phyloP scores from a whole-genome alignment of 169 alveolate genomes.

The Toxoplasma gondii region DNA sequence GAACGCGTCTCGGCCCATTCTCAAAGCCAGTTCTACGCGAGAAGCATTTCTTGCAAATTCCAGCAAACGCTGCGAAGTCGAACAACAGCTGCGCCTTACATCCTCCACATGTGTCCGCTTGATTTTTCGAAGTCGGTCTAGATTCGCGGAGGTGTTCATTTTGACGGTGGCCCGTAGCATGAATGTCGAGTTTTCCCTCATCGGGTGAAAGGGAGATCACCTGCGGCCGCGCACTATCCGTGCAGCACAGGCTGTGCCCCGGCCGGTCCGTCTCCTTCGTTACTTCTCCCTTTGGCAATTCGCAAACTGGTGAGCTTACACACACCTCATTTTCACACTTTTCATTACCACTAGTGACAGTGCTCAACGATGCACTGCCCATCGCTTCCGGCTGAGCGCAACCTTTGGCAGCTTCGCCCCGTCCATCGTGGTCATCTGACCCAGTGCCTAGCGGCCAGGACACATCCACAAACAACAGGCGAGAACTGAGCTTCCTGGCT shows the following conservation, averaged over 20 bases:
- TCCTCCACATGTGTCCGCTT: not conserved
- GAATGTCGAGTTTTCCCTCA: not conserved
- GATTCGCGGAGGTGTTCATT: not conserved
- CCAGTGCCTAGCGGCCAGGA: not conserved
- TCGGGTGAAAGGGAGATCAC: not conserved
- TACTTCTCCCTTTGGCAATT: too few relatives aligned
- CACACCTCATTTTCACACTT: too few relatives aligned
- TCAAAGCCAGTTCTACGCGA: not conserved
- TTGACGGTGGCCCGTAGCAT: not conserved
- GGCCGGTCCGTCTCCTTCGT: not conserved
- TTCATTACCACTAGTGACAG: too few relatives aligned
- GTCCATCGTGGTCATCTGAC: too few relatives aligned
- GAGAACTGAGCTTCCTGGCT: slow-evolving; percentile 2
- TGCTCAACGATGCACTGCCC: too few relatives aligned
- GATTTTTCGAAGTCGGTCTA: not conserved
- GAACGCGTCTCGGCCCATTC: not conserved
- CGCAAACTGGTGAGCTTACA: too few relatives aligned
- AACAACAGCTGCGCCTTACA: not conserved
- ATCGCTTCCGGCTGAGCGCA: too few relatives aligned
- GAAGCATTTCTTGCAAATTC: not conserved
- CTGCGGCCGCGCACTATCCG: not conserved
- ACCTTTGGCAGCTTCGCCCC: too few relatives aligned
- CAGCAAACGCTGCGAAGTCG: slow-evolving; percentile 2
- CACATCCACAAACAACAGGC: not conserved
- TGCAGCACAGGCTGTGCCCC: not conserved